phyloP scores from a whole-genome alignment of 2,329 filamentous ascomycete species.

The Paecilomyces formosus region DNA sequence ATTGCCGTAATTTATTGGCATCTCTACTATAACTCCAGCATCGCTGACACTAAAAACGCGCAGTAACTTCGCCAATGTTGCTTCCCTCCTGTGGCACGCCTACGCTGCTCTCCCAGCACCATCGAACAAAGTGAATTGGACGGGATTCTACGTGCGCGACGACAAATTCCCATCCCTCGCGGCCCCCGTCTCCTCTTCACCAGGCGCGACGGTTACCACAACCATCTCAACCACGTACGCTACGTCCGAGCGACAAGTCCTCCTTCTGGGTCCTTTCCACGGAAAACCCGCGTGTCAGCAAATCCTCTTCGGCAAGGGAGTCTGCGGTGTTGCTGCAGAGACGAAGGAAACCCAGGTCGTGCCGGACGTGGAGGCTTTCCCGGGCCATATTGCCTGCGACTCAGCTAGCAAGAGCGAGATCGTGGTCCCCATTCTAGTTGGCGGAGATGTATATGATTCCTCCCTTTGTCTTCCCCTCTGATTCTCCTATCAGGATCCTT shows the following conservation, averaged over 20 bases:
- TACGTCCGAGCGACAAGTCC: constrained; percentile 13
- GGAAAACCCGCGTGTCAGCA: constrained; percentile 43
- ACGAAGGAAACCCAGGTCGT: constrained; percentile 34
- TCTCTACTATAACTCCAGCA: background rate
- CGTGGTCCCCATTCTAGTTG: constrained; percentile 38
- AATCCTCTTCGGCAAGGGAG: constrained; percentile 39
- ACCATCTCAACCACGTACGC: constrained; percentile 16
- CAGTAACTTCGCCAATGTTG: constrained; percentile 40
- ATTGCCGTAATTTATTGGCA: background rate
- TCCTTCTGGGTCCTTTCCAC: constrained; percentile 42
- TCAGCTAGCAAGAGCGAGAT: constrained; percentile 43
- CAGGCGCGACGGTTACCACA: constrained; percentile 9
- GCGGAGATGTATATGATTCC: constrained; percentile 12
- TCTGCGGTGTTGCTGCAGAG: constrained; percentile 39
- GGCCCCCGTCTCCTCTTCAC: constrained; percentile 14
- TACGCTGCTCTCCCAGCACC: constrained; percentile 37
- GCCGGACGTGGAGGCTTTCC: constrained; percentile 36
- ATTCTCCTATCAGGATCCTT: background rate
- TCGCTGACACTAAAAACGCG: background rate
- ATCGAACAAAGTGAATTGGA: constrained; percentile 41
- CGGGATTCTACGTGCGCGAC: constrained; percentile 40
- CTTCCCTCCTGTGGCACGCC: constrained; percentile 43
- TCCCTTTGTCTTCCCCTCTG: background rate
- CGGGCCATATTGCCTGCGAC: constrained; percentile 45
- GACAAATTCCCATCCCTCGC: constrained; percentile 32